Percentiles rank a stretch among this genome's conserved stretches.
Evolutionary conservation across 1,284 basidiomycete species (phyloP).

Genomic region (Trichosporon ovoides): DNA sequence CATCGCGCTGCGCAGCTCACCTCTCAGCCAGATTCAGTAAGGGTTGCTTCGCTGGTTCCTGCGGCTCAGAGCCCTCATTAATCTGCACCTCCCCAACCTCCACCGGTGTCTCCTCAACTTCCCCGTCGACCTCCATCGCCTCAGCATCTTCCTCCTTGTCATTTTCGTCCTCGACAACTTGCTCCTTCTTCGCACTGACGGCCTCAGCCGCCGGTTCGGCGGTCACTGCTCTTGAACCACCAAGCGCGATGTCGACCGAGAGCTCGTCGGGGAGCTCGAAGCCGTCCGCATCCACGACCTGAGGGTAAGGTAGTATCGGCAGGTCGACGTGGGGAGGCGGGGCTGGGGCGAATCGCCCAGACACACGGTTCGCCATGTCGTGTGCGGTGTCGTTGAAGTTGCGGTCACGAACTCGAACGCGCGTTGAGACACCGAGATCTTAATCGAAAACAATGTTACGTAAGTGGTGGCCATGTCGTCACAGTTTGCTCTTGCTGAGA

Average conservation of each 20-base stretch:
- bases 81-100: conserved; percentile 15
- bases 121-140: conserved; percentile 6
- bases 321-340: conserved; percentile 27
- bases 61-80: conserved; percentile 8
- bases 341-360: conserved; percentile 13
- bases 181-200: conserved; percentile 9
- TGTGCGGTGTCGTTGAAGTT: background rate
- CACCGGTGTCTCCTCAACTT: conserved; percentile 2
- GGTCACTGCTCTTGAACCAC: background rate
- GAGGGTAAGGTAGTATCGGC: conserved; percentile 28
- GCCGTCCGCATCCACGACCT: conserved; percentile 33
- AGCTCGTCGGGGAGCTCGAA: conserved; percentile 37
- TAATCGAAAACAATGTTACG: conserved; percentile 2
- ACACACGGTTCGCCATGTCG: conserved; percentile 17
- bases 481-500: no score
- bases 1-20: conserved; percentile 19
- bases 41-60: conserved; percentile 21
- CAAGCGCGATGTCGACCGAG: conserved; percentile 38
- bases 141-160: conserved; percentile 2
- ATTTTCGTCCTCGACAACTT: conserved; percentile 10
- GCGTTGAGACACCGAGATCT: background rate
- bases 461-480: no score
- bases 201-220: background rate
- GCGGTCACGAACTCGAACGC: background rate
- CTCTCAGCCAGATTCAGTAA: conserved; percentile 35